A percentile compares a stretch with the other conserved stretches of the same genome.
These are phyloP conservation scores for Cladophialophora psammophila DNA, from an alignment of 2,329 filamentous ascomycete species.

Conservation along the genomic window DNA sequence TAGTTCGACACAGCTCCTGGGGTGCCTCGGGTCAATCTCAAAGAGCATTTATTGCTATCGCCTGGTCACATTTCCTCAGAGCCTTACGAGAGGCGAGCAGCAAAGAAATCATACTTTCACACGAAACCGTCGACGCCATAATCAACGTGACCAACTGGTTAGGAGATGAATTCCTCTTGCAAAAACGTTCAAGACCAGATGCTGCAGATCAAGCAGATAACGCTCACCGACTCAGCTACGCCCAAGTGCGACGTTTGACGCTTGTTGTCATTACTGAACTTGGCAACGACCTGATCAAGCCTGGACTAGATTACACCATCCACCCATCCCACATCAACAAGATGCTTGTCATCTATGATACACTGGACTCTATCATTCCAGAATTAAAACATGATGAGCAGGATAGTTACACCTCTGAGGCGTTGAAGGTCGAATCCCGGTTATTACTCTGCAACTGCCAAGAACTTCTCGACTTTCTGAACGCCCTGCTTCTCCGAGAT, in stretches of 20 bases:
- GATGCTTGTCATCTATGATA: conserved; percentile 16
- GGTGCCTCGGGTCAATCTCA: conserved; percentile 44
- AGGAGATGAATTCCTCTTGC: conserved; percentile 49
- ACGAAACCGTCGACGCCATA: conserved; percentile 81
- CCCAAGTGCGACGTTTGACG: conserved; percentile 60
- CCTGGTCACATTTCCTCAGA: conserved; percentile 68
- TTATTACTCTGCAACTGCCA: conserved; percentile 18
- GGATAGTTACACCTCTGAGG: conserved; percentile 6
- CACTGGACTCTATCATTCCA: conserved; percentile 12
- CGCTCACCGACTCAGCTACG: conserved; percentile 53
- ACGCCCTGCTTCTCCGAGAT: conserved; percentile 9
- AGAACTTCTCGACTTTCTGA: conserved; percentile 25
- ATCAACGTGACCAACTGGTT: conserved; percentile 74
- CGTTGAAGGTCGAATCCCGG: conserved; percentile 7
- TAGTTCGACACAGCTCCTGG: conserved; percentile 61
- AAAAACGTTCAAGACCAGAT: not conserved
- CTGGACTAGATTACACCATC: conserved; percentile 19
- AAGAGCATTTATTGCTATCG: conserved; percentile 61
- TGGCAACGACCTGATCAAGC: conserved; percentile 55
- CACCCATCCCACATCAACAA: not conserved
- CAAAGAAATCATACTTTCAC: conserved; percentile 89
- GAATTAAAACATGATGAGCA: conserved; percentile 11
- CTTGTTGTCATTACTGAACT: conserved; percentile 59
- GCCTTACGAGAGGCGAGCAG: conserved; percentile 67
- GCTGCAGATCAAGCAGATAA: conserved; percentile 42